A percentile compares a stretch with the other conserved stretches of the same genome.
phyloP scores from a whole-genome alignment of 345 rosid species.

The Acer saccharum region DNA sequence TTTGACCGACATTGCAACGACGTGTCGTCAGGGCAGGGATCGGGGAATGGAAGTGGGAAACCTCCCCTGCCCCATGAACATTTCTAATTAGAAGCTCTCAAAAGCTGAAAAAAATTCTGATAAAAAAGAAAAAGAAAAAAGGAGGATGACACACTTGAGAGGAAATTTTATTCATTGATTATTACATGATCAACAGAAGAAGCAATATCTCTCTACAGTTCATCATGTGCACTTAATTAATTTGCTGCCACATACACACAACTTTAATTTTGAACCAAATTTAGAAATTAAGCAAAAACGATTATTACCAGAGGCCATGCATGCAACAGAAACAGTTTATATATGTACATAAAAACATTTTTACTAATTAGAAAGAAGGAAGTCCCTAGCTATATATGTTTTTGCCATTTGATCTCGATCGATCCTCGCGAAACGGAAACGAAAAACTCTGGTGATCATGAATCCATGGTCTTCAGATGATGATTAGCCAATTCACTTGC shows the following conservation, averaged over 20 bases:
- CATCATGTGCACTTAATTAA: not conserved
- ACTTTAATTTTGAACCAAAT: not conserved
- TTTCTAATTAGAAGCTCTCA: too few species aligned
- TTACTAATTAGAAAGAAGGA: not conserved
- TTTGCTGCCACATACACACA: not conserved
- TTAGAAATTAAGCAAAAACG: not conserved
- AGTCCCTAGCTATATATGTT: not conserved
- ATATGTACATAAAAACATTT: too few species aligned
- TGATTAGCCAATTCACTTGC: not conserved
- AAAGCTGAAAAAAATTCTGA: too few species aligned
- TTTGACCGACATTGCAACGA: too few species aligned
- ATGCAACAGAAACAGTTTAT: not conserved
- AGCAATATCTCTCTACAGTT: not conserved
- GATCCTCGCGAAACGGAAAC: too few species aligned
- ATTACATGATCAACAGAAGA: constrained; percentile 8
- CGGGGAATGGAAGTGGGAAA: too few species aligned
- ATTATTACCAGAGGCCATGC: not conserved
- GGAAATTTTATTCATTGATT: not conserved
- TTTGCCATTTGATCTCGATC: too few species aligned
- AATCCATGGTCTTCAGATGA: too few species aligned
- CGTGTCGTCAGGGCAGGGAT: too few species aligned
- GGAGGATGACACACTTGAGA: not conserved
- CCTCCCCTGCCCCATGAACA: too few species aligned
- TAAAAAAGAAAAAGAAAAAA: too few species aligned
- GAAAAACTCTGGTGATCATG: not conserved